Evolutionary conservation across 1,284 basidiomycete species (phyloP).

Genomic region (Cutaneotrichosporon dermatis): DNA sequence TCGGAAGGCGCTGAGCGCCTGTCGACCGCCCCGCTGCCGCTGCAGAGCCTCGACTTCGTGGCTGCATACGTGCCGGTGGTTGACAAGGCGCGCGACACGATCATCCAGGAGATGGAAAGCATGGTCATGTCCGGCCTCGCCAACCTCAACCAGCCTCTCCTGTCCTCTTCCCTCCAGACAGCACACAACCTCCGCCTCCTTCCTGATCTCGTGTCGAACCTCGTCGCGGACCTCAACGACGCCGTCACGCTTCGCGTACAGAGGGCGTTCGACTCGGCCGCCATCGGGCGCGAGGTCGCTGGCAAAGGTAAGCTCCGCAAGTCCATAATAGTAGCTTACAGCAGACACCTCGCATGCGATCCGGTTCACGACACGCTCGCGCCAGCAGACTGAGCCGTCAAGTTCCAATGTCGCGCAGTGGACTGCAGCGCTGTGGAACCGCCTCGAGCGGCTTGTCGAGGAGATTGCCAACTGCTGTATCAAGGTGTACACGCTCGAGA

Average conservation of each 20-base stretch:
- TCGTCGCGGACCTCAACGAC: conserved; percentile 75
- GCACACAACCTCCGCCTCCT: conserved; percentile 86
- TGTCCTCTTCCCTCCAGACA: conserved; percentile 88
- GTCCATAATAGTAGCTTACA: background rate
- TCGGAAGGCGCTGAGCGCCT: conserved; percentile 3
- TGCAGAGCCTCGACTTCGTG: conserved; percentile 71
- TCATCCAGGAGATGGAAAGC: conserved; percentile 77
- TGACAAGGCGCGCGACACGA: conserved; percentile 62
- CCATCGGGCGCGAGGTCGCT: conserved; percentile 74
- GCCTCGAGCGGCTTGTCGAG: conserved; percentile 75
- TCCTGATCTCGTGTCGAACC: conserved; percentile 72
- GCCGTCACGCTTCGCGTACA: conserved; percentile 75
- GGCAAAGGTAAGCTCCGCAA: conserved; percentile 61
- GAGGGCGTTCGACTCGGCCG: conserved; percentile 75
- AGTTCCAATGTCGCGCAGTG: conserved; percentile 75
- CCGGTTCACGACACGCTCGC: conserved; percentile 39
- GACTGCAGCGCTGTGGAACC: conserved; percentile 71
- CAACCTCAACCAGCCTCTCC: conserved; percentile 72
- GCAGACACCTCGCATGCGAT: conserved; percentile 22
- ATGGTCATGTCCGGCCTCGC: conserved; percentile 76
- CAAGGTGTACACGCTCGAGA: conserved; percentile 92
- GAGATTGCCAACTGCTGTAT: conserved; percentile 88
- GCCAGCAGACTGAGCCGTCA: conserved; percentile 70
- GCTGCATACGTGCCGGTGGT: conserved; percentile 64
- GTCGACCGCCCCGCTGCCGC: conserved; percentile 27